Percentiles rank a stretch among this genome's conserved stretches.
Conservation (phyloP, 2,329 filamentous ascomycete genomes). For the Parafenestella ontariensis region DNA sequence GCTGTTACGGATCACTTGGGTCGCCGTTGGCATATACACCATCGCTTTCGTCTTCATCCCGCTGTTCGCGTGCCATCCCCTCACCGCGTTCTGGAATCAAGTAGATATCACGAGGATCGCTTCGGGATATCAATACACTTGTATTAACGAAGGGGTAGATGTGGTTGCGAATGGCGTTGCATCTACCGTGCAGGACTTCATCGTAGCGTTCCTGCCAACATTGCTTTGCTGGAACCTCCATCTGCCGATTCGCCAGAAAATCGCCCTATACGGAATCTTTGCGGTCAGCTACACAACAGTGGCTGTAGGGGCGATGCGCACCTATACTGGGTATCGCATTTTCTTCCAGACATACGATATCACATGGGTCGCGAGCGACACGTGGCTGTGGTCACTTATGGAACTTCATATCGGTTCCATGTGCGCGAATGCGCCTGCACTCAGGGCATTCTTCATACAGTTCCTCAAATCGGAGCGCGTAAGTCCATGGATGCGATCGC, state of each 20-base stretch:
- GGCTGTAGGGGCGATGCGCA: conserved; percentile 21
- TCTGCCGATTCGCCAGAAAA: conserved; percentile 29
- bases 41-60: conserved; percentile 21
- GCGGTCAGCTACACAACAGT: conserved; percentile 27
- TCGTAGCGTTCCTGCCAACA: conserved; percentile 28
- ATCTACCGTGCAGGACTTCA: conserved; percentile 19
- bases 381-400: conserved; percentile 20
- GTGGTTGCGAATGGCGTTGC: conserved; percentile 25
- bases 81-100: conserved; percentile 36
- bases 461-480: conserved; percentile 5
- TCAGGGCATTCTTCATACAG: conserved; percentile 29
- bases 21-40: neutral
- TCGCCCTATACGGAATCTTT: conserved; percentile 29
- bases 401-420: conserved; percentile 33
- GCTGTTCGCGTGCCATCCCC: conserved; percentile 26
- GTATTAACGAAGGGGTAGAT: conserved; percentile 30
- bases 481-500: neutral
- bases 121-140: conserved; percentile 25
- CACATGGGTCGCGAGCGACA: conserved; percentile 25
- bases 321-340: conserved; percentile 19
- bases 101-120: conserved; percentile 12
- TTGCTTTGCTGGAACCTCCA: conserved; percentile 33
- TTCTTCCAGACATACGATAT: conserved; percentile 36
- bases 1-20: neutral
- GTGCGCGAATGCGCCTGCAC: conserved; percentile 32